A percentile compares a stretch with the other conserved stretches of the same genome.
Evolutionary conservation across 805 yeast genomes (phyloP).

Genomic region (Candida golubevii): DNA sequence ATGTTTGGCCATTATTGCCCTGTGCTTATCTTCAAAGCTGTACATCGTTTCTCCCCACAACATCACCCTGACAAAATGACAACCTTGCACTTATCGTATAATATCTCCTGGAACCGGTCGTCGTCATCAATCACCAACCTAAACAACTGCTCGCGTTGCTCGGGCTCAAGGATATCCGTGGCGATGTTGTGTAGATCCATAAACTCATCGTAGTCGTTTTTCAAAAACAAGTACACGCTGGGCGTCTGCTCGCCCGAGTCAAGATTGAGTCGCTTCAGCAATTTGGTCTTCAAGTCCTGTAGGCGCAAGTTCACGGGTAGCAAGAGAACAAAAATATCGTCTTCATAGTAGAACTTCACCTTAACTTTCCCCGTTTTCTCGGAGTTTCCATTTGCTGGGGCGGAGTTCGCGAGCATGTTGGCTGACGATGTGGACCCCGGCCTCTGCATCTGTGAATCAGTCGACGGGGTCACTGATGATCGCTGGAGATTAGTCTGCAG

Average conservation of each 20-base stretch:
- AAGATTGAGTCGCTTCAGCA: conserved; percentile 45
- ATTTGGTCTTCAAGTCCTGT: conserved; percentile 47
- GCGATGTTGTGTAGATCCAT: conserved; percentile 27
- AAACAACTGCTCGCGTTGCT: conserved; percentile 25
- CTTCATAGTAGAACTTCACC: conserved; percentile 72
- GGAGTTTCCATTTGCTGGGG: not conserved
- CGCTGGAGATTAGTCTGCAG: conserved; percentile 15
- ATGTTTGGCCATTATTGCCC: not conserved
- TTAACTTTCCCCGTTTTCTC: conserved; percentile 41
- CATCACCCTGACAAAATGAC: conserved; percentile 24
- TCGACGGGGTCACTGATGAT: conserved; percentile 27
- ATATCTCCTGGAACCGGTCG: conserved; percentile 33
- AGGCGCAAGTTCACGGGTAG: conserved; percentile 46
- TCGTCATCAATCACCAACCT: conserved; percentile 38
- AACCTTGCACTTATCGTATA: conserved; percentile 42
- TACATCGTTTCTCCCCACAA: too few species aligned
- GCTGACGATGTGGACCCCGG: conserved; percentile 21
- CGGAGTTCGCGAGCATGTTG: conserved; percentile 14
- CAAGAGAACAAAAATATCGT: conserved; percentile 73
- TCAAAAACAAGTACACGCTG: conserved; percentile 34
- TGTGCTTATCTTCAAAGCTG: not conserved
- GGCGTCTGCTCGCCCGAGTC: conserved; percentile 24
- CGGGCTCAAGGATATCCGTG: conserved; percentile 24
- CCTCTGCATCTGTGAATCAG: conserved; percentile 18
- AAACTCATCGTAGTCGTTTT: conserved; percentile 41